These are phyloP conservation scores for Solanum sejunctum DNA, from an alignment of 257 asterid species.

Conservation along the genomic window DNA sequence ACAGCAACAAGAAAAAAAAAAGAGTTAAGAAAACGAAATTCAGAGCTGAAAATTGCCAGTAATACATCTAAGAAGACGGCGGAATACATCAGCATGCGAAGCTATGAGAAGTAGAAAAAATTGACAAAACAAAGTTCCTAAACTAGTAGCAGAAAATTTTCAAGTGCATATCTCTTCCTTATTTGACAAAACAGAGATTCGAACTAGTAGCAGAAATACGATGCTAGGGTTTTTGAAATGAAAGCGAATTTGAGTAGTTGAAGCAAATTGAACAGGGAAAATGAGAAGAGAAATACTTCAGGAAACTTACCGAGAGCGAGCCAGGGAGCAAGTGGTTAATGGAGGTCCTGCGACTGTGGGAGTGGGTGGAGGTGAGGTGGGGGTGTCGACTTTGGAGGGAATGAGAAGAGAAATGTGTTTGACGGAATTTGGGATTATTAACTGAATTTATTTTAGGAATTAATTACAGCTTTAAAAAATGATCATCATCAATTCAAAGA, in stretches of 20 bases:
- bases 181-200: background rate
- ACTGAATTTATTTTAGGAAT: background rate
- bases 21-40: background rate
- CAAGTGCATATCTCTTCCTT: background rate
- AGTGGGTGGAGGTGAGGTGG: background rate
- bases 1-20: background rate
- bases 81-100: background rate
- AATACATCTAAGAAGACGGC: background rate
- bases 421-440: background rate
- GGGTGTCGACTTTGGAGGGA: background rate
- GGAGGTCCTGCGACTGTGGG: background rate
- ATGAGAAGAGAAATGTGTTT: background rate
- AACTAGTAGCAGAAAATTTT: background rate
- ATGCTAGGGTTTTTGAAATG: background rate
- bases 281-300: background rate
- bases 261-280: background rate
- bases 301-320: background rate
- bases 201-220: background rate
- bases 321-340: background rate
- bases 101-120: background rate
- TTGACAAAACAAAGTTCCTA: background rate
- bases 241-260: background rate
- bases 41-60: background rate
- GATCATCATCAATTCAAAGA: too few species aligned
- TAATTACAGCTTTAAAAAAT: background rate